Conservation (phyloP, 345 rosid species). For the Turritis glabra region DNA sequence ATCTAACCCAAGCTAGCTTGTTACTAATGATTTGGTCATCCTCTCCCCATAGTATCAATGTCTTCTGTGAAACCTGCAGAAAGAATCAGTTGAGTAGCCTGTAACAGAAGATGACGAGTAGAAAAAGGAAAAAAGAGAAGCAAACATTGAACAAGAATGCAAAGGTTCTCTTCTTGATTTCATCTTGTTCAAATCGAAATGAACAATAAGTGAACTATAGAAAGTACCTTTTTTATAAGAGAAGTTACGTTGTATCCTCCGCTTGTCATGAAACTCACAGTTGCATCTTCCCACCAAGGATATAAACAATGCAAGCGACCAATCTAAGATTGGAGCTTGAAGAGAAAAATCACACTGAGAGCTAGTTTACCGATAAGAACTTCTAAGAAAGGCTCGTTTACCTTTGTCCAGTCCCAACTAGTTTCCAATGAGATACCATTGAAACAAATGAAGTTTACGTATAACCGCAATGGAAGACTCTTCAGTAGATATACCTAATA, state of each 20-base stretch:
- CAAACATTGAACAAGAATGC: background rate
- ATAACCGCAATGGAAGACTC: conserved; percentile 72
- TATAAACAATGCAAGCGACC: conserved; percentile 85
- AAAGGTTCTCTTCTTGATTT: background rate
- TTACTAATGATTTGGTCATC: conserved; percentile 80
- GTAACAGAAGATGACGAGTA: background rate
- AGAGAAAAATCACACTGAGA: conserved; percentile 7
- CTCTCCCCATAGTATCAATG: conserved; percentile 90
- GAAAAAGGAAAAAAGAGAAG: background rate
- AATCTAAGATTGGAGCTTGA: conserved; percentile 60
- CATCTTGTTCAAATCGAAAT: background rate
- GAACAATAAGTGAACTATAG: background rate
- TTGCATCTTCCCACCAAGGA: conserved; percentile 96
- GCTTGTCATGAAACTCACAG: conserved; percentile 77
- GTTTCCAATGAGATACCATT: conserved; percentile 54
- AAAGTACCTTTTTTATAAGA: conserved; percentile 62
- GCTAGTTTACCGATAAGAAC: background rate
- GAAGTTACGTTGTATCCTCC: conserved; percentile 76
- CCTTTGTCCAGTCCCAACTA: conserved; percentile 77
- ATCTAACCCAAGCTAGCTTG: conserved; percentile 71
- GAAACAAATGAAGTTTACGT: conserved; percentile 59
- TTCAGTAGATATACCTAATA: conserved; percentile 65
- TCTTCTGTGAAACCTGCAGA: conserved; percentile 67
- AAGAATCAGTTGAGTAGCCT: conserved; percentile 14
- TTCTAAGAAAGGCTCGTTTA: conserved; percentile 36